Percentiles rank a stretch among this genome's conserved stretches.
These are phyloP conservation scores for Hyaloscypha hepaticicola DNA, from an alignment of 495 filamentous ascomycete genomes.

Conservation along the genomic window DNA sequence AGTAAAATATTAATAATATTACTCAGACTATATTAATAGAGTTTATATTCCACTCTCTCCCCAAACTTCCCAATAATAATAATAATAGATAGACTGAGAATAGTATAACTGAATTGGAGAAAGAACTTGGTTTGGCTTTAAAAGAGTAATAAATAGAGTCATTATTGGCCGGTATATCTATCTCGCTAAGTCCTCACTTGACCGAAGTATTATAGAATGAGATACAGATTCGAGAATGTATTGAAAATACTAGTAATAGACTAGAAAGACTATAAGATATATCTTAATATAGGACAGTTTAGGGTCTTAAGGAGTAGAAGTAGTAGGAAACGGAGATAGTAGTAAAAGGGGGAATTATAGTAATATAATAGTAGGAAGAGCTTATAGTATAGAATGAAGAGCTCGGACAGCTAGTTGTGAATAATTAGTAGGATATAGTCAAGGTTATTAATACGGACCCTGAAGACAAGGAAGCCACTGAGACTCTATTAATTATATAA, in stretches of 20 bases:
- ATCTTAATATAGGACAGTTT: background rate
- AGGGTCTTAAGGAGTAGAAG: background rate
- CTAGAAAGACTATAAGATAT: background rate
- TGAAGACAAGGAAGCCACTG: conserved; percentile 20
- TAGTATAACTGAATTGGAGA: conserved; percentile 22
- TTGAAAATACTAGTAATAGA: background rate
- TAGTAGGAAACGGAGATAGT: conserved; percentile 9
- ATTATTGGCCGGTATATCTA: conserved; percentile 7
- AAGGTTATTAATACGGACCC: conserved; percentile 9
- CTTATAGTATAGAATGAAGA: conserved; percentile 16
- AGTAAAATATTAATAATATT: conserved; percentile 22
- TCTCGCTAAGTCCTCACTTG: background rate
- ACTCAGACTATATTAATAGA: conserved; percentile 12
- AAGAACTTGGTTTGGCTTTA: conserved; percentile 20
- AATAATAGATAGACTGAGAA: conserved; percentile 26
- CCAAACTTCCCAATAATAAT: conserved; percentile 11
- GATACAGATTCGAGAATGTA: conserved; percentile 15
- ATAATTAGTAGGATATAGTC: conserved; percentile 20
- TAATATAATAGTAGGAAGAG: background rate
- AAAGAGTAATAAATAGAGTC: conserved; percentile 21
- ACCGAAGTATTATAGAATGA: background rate
- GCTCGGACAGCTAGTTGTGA: conserved; percentile 15
- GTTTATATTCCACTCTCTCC: conserved; percentile 12
- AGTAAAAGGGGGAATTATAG: background rate
- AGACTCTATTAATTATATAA: conserved; percentile 21